Base-by-base conservation (phyloP, 495 filamentous ascomycete genomes). In the Pseudevernia furfuracea region DNA sequence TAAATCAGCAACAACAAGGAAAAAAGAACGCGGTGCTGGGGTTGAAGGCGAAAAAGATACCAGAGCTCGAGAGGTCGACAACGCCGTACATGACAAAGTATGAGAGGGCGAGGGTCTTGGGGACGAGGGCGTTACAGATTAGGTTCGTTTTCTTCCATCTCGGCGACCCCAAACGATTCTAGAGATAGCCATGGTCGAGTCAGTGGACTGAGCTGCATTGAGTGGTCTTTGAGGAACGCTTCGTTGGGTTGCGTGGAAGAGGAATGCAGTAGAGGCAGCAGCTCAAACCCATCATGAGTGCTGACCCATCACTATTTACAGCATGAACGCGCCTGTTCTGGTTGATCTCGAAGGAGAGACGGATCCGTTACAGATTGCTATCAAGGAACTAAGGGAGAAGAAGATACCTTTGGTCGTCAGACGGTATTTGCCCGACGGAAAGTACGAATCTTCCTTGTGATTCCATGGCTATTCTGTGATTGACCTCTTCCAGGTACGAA, bases 21-120 rank as follows among this genome's bases (percentile, higher is more conserved):
- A 77, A 77, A 65, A 78, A 80, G 67, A 81, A 76, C 61, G 77
- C 72, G 4, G 77, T 86, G 69, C 79, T 80, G 71, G 87, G 85
- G 67, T 74, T 85, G 66, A 90, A 90, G 73, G 88, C 91, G 73
- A 97, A 94, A 81, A 92, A 89, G 77, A 89, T 98, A 52, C 84
- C 91, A 38, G 87, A 90, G 67, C 91, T 96, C 61, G 82, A 94
- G 79, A 85, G 94, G 68, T 87, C 84, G 10, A 97, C 95, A 2
- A 98, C 94, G 52, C 95, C 94, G 8, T 98, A 96, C 81, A 95
- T 98, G 92, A 98, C 94, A 69, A 98, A 98, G 78, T 98, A 98
- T 77, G 94, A 98, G 82, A 83, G 86, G 70, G 94, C 94, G 58
- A 85, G 94, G 69, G 89, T 98, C 62, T 79, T 98, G 62, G 94